A percentile compares a stretch with the other conserved stretches of the same genome.
phyloP scores from a whole-genome alignment of 495 filamentous ascomycete species.

The Penicillium atrosanguineum region DNA sequence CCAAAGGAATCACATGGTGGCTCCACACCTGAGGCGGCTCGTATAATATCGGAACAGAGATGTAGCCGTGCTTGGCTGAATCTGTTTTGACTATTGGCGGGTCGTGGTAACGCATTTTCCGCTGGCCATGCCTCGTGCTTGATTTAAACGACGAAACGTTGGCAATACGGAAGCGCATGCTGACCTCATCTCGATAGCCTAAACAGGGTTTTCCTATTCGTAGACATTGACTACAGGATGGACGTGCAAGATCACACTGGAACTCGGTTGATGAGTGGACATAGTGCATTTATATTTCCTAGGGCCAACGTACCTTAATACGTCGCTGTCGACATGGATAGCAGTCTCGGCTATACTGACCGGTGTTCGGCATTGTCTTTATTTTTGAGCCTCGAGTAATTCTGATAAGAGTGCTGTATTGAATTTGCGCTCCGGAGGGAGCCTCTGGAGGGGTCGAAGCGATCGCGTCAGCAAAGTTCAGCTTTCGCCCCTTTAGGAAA shows the following conservation, averaged over 20 bases:
- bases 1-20: conserved; percentile 15
- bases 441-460: background rate
- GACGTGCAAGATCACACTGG: conserved; percentile 10
- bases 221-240: conserved; percentile 13
- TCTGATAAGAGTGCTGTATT: background rate
- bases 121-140: conserved; percentile 1
- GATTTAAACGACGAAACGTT: conserved; percentile 9
- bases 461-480: conserved; percentile 1
- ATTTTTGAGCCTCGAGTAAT: background rate
- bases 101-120: conserved; percentile 9
- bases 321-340: conserved; percentile 13
- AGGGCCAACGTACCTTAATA: conserved; percentile 2
- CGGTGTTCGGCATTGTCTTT: conserved; percentile 11
- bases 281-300: background rate
- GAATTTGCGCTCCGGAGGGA: no score
- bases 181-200: conserved; percentile 13
- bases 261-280: conserved; percentile 1
- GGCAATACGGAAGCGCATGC: conserved; percentile 12
- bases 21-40: conserved; percentile 9
- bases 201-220: conserved; percentile 3
- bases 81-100: conserved; percentile 5
- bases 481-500: conserved; percentile 1
- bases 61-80: background rate
- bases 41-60: conserved; percentile 6
- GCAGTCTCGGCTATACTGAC: conserved; percentile 12